These are phyloP conservation scores for Pichia pseudocactophila DNA, from an alignment of 805 yeast species.

Conservation along the genomic window DNA sequence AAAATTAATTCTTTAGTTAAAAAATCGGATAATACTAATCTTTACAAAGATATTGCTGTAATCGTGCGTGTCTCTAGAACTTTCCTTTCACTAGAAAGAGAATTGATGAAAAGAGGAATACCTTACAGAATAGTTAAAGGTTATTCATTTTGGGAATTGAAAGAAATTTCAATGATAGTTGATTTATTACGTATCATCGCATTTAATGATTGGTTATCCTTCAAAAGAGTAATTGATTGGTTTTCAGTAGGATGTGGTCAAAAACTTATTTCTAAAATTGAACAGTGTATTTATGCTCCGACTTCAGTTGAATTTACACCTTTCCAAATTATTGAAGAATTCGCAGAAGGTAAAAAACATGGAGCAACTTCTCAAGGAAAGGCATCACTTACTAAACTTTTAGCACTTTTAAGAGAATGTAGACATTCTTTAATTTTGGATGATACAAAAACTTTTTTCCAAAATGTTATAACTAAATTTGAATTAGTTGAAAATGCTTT, in stretches of 20 bases:
- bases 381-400: slow-evolving; percentile 22
- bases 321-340: slow-evolving; percentile 8
- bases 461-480: slow-evolving; percentile 15
- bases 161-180: slow-evolving; percentile 54
- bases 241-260: slow-evolving; percentile 67
- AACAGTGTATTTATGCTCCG: slow-evolving; percentile 7
- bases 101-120: slow-evolving; percentile 42
- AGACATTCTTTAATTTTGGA: slow-evolving; percentile 11
- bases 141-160: slow-evolving; percentile 68
- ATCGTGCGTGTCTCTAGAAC: slow-evolving; percentile 58
- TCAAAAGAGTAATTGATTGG: slow-evolving; percentile 44
- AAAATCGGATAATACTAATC: slow-evolving; percentile 32
- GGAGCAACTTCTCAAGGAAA: slow-evolving; percentile 14
- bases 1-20: slow-evolving; percentile 43
- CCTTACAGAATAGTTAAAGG: slow-evolving; percentile 70
- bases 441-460: slow-evolving; percentile 13
- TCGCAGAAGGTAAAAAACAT: slow-evolving; percentile 12
- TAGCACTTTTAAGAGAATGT: slow-evolving; percentile 22
- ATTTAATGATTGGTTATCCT: slow-evolving; percentile 55
- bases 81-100: slow-evolving; percentile 54
- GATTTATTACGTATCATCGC: slow-evolving; percentile 58
- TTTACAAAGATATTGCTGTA: slow-evolving; percentile 58
- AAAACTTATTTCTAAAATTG: slow-evolving; percentile 28
- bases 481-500: slow-evolving; percentile 14
- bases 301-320: slow-evolving; percentile 3